Evolutionary conservation across 78 protist genomes (phyloP), one percentile per base, ranked within the genome.

Genomic region (Bigelowiella natans): DNA sequence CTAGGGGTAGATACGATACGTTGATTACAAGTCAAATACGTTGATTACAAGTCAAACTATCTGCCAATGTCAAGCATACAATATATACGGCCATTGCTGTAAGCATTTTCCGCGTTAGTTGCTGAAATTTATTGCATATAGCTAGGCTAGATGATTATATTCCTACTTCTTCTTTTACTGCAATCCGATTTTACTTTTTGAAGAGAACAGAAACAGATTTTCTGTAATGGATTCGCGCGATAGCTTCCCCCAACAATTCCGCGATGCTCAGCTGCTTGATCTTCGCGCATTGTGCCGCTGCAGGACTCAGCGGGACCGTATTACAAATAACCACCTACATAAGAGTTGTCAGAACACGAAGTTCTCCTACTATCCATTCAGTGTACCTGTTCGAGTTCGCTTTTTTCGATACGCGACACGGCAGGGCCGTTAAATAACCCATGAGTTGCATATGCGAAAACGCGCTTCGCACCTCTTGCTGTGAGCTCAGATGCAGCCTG

Each of bases 361-460:
- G n/a, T n/a, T n/a, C n/a, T n/a, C n/a, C n/a, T n/a, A n/a, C n/a
- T n/a, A n/a, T n/a, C n/a, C 73, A 51, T 51, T 18, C 73, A 51
- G 73, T 51, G 18, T 51, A 51, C 91, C 92, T 90, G 51, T 51
- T 90, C 92, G 29, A 90, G 36, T 36, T 28, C 31, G 38, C 31
- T 30, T n/a, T 36, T 30, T 37, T 82, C 38, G 36, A 90, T 90
- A 18, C 40, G 37, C 31, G 39, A 36, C 0, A 86, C 89, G 1
- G 92, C 92, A 1, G 64, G 40, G 39, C 38, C 83, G 36, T 26
- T 39, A 83, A 90, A 90, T 39, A 90, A 83, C 28, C 86, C 91
- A 51, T 90, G 92, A n/a, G 92, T 90, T 30, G 92, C 92, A 40
- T 85, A 90, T 36, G 92, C 92, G 39, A 84, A 90, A 29, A 90